Conservation (phyloP, 805 yeast species). For the Candida verbasci region DNA sequence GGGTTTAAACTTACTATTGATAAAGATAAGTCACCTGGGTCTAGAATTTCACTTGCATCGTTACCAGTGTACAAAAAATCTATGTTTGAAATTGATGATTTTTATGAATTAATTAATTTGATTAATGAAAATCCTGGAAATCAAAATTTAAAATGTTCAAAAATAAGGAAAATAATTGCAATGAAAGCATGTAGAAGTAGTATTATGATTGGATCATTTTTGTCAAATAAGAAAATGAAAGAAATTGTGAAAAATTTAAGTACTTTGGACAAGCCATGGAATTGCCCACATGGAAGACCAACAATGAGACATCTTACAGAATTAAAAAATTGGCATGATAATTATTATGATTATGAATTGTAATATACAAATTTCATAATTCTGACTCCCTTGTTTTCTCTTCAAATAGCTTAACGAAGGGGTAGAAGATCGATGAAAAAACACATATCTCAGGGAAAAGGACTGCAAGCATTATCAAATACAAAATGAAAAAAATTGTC, state of each 20-base stretch:
- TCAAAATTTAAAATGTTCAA: slow-evolving; percentile 55
- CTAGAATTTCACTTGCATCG: slow-evolving; percentile 49
- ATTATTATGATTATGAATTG: slow-evolving; percentile 14
- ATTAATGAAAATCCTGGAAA: slow-evolving; percentile 23
- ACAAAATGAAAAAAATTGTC: slow-evolving; percentile 74
- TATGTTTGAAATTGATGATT: slow-evolving; percentile 62
- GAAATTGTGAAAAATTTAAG: slow-evolving; percentile 65
- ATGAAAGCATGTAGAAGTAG: slow-evolving; percentile 93
- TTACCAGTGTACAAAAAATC: slow-evolving; percentile 72
- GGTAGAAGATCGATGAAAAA: no score
- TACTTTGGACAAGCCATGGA: slow-evolving; percentile 87
- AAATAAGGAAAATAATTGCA: slow-evolving; percentile 80
- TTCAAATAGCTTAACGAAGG: no score
- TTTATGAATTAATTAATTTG: slow-evolving; percentile 71
- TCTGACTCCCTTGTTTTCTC: no score
- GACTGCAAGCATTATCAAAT: no score
- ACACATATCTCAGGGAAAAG: no score
- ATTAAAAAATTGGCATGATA: slow-evolving; percentile 21
- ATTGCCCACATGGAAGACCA: slow-evolving; percentile 96
- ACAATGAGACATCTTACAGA: slow-evolving; percentile 89
- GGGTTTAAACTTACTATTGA: slow-evolving; percentile 66
- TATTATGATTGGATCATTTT: slow-evolving; percentile 85
- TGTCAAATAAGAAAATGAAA: slow-evolving; percentile 58
- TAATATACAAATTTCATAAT: not conserved
- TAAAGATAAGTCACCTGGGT: slow-evolving; percentile 52